phyloP scores from a whole-genome alignment of 805 yeast species.

The Debaryomyces prosopidis region DNA sequence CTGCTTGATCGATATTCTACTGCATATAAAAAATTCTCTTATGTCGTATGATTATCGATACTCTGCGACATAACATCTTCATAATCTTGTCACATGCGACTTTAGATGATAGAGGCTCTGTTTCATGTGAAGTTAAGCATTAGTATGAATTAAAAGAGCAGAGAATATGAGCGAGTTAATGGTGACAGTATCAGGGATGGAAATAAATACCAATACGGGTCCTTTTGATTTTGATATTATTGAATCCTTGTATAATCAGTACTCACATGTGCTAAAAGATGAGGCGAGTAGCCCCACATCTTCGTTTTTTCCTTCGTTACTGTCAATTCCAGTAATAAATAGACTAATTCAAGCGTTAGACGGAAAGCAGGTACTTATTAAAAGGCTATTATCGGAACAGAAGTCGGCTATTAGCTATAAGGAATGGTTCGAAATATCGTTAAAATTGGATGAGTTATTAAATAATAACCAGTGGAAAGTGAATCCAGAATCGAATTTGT shows the following conservation, averaged over 20 bases:
- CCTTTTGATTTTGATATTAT: slow-evolving; percentile 5
- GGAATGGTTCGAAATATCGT: slow-evolving; percentile 69
- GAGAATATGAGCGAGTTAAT: neutral
- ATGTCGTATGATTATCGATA: neutral
- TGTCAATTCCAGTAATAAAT: slow-evolving; percentile 20
- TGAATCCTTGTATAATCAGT: slow-evolving; percentile 5
- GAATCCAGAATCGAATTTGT: slow-evolving; percentile 58
- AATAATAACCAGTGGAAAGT: slow-evolving; percentile 75
- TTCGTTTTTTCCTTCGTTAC: slow-evolving; percentile 4
- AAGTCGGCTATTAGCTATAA: slow-evolving; percentile 42
- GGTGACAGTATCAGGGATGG: neutral
- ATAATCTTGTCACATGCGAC: too few relatives aligned
- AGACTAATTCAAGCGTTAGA: slow-evolving; percentile 19
- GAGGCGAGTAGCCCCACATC: slow-evolving; percentile 1
- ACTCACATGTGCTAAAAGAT: slow-evolving; percentile 4
- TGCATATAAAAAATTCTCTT: neutral
- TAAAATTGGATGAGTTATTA: slow-evolving; percentile 61
- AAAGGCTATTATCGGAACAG: slow-evolving; percentile 28
- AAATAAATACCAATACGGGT: neutral
- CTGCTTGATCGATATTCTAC: neutral
- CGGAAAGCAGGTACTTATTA: slow-evolving; percentile 22
- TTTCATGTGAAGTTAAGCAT: too few relatives aligned
- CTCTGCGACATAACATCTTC: neutral
- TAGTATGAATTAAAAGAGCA: too few relatives aligned
- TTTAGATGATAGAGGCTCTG: too few relatives aligned